Conservation (phyloP, 768 basidiomycete genomes). For the Gloeophyllum trabeum region DNA sequence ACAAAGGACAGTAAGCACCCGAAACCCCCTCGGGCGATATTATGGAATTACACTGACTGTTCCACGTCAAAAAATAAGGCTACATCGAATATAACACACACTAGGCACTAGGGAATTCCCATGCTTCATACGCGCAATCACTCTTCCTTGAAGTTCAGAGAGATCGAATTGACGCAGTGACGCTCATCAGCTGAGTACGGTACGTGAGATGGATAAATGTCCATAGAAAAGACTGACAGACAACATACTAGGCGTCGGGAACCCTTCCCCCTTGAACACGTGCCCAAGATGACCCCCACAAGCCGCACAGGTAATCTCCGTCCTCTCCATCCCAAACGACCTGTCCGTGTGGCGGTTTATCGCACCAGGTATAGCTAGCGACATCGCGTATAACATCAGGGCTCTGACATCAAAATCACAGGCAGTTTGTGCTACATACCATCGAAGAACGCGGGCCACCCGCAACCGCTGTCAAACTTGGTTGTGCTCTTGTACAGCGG, state of each 20-base stretch:
- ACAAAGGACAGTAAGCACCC: too few relatives aligned
- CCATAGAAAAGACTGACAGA: not conserved
- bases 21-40: too few relatives aligned
- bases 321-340: slow-evolving; percentile 56
- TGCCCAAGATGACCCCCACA: slow-evolving; percentile 94
- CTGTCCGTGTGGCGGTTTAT: slow-evolving; percentile 69
- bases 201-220: not conserved
- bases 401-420: slow-evolving; percentile 2
- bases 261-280: slow-evolving; percentile 91
- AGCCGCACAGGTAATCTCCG: slow-evolving; percentile 81
- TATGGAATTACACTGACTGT: too few relatives aligned
- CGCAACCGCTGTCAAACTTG: slow-evolving; percentile 89
- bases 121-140: too few relatives aligned
- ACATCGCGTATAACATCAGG: too few relatives aligned
- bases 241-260: slow-evolving; percentile 59
- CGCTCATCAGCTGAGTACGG: slow-evolving; percentile 67
- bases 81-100: too few relatives aligned
- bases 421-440: slow-evolving; percentile 29
- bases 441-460: slow-evolving; percentile 98
- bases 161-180: slow-evolving; percentile 86
- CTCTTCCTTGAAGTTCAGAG: slow-evolving; percentile 62
- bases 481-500: slow-evolving; percentile 83
- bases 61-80: too few relatives aligned
- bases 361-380: slow-evolving; percentile 86
- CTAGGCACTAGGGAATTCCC: too few relatives aligned